A percentile compares a stretch with the other conserved stretches of the same genome.
Conservation (phyloP, 345 rosid genomes). For the Iberis pinnata region DNA sequence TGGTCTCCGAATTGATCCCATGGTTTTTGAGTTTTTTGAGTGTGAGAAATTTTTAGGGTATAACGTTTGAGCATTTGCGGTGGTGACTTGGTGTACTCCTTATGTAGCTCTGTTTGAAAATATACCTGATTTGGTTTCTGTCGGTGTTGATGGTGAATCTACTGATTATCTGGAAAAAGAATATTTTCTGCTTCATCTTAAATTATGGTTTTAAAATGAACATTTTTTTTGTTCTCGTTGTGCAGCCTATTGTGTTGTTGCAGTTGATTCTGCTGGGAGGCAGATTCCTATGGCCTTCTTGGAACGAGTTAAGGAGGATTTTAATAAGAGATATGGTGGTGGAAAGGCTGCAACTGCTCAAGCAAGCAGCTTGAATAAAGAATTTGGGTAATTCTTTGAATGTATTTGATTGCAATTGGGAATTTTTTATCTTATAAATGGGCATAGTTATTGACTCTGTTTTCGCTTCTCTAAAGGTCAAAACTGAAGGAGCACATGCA, state of each 20-base stretch:
- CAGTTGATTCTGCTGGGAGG: constrained; percentile 82
- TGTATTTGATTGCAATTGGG: neutral
- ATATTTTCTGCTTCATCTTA: too few species aligned
- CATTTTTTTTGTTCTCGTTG: constrained; percentile 5
- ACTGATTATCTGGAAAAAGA: neutral
- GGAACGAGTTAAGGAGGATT: constrained; percentile 88
- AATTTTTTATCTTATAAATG: neutral
- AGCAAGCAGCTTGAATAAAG: constrained; percentile 69
- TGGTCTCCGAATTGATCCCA: too few species aligned
- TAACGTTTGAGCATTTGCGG: neutral
- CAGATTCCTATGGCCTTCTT: constrained; percentile 83
- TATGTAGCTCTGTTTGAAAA: constrained; percentile 8
- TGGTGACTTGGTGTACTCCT: neutral
- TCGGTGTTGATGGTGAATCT: neutral
- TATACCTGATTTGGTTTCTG: neutral
- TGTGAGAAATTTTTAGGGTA: constrained; percentile 1
- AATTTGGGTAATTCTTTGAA: constrained; percentile 47
- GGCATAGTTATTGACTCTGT: constrained; percentile 5
- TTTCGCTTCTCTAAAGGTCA: constrained; percentile 40
- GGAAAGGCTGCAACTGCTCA: constrained; percentile 81
- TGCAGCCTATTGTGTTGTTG: constrained; percentile 94
- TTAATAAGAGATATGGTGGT: constrained; percentile 76
- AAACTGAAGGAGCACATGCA: constrained; percentile 94
- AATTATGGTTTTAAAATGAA: too few species aligned
- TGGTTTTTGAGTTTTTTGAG: too few species aligned